These are phyloP conservation scores for Penicillium sp. DNA, from an alignment of 2,329 filamentous ascomycete species.

Conservation along the genomic window DNA sequence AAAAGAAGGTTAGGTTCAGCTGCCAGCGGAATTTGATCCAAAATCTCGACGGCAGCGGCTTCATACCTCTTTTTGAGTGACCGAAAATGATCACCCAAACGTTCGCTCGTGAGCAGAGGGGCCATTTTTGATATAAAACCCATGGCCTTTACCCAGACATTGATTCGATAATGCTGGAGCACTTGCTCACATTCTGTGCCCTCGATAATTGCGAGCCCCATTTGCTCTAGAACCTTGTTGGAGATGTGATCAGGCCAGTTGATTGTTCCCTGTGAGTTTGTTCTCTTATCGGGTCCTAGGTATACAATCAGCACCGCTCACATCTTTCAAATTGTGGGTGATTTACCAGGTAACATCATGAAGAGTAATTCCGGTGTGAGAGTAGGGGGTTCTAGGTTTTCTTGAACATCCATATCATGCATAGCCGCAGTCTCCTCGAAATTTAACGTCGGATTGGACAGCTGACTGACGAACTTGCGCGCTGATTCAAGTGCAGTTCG, in stretches of 20 bases:
- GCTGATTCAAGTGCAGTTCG: constrained; percentile 21
- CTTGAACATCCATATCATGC: constrained; percentile 15
- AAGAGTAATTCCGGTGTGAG: constrained; percentile 25
- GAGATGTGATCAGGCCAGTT: constrained; percentile 28
- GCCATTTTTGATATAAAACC: constrained; percentile 22
- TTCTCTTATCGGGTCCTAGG: constrained; percentile 18
- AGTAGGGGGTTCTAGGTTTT: constrained; percentile 11
- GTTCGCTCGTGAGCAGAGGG: constrained; percentile 19
- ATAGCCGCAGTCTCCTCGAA: constrained; percentile 9
- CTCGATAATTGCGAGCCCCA: constrained; percentile 27
- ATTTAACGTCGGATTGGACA: constrained; percentile 22
- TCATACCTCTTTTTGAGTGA: constrained; percentile 24
- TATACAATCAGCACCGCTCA: neutral
- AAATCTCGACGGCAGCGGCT: constrained; percentile 17
- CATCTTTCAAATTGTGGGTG: neutral
- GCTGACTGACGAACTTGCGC: constrained; percentile 21
- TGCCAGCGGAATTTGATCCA: constrained; percentile 21
- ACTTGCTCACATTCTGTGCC: constrained; percentile 20
- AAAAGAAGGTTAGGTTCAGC: constrained; percentile 23
- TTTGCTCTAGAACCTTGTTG: constrained; percentile 21
- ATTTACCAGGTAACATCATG: constrained; percentile 25
- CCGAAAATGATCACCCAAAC: constrained; percentile 19
- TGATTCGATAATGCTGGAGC: constrained; percentile 21
- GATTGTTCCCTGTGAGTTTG: constrained; percentile 21
- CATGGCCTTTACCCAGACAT: constrained; percentile 24